These are phyloP conservation scores for Botrytis byssoidea DNA, from an alignment of 2,329 filamentous ascomycete genomes.

Conservation along the genomic window DNA sequence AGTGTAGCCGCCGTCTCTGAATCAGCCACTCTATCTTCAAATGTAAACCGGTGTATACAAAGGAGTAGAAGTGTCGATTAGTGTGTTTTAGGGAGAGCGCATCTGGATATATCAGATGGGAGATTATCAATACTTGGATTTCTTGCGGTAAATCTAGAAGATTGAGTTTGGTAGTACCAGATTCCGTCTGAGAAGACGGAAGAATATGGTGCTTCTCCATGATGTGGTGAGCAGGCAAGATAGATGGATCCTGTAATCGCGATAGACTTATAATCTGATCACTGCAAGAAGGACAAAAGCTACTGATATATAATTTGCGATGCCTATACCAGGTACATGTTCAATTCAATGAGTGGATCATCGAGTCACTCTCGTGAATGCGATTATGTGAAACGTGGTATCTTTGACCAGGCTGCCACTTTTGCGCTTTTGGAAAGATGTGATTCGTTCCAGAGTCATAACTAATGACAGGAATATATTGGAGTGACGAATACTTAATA, in stretches of 20 bases:
- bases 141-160: constrained; percentile 55
- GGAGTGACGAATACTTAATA: background rate
- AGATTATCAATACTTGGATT: constrained; percentile 62
- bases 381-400: constrained; percentile 5
- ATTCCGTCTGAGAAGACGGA: background rate
- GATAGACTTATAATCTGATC: background rate
- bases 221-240: background rate
- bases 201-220: background rate
- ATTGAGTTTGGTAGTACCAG: background rate
- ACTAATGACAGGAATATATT: background rate
- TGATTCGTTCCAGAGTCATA: background rate
- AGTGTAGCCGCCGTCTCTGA: constrained; percentile 58
- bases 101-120: constrained; percentile 65
- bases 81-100: constrained; percentile 69
- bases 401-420: constrained; percentile 9
- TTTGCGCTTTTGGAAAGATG: background rate
- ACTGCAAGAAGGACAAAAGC: background rate
- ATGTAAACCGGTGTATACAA: constrained; percentile 64
- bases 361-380: constrained; percentile 4
- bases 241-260: background rate
- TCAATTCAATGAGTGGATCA: background rate
- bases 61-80: constrained; percentile 58
- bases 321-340: background rate
- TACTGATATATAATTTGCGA: background rate
- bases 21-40: constrained; percentile 70